Base-by-base conservation (phyloP, 768 basidiomycete species). In the Nevesoporus exiguus region DNA sequence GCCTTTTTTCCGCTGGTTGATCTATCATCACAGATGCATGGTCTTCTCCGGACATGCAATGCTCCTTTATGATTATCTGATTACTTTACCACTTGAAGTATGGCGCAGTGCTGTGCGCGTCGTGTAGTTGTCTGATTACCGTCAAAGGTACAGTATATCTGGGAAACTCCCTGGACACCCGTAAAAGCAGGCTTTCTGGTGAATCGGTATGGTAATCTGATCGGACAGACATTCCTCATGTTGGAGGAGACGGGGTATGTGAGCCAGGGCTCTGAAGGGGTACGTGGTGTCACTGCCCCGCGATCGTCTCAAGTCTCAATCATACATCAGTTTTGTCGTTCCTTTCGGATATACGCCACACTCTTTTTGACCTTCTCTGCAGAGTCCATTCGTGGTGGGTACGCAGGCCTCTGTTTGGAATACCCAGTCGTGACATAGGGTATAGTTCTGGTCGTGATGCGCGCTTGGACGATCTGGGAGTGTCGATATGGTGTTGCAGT, bases 371-470 rank as follows among this genome's bases (percentile, higher is more conserved):
- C 58, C 11, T 22, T 65, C 5, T 50, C 57, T 8, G 39, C 47
- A 14, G 63, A 66, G 21, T 60, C 61, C 1, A 62, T 67, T 21
- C 66, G 66, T 17, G 41, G 64, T 66, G 34, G 50, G 65, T 60
- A 13, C 34, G 1, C 27, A 2, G 21, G 22, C 27, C 13, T 21
- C 29, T 7, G 3, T 29, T 1, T 1, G 5, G 22, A 39, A 41
- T 14, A 22, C 43, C 29, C 14, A 11, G 29, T 41, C 29, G n/a
- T 45, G 29, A 50, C 29, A 2, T 17, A 0, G 17, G 13, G 31
- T 19, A 0, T 15, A 70, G 67, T 68, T 27, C 41, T 70, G 33
- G 59, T 68, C 17, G 46, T 60, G 14, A 45, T 66, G 48, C 59
- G 67, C 15, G 57, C 59, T 5, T 66, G 68, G 45, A 62, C 62